phyloP scores from a whole-genome alignment of 1,284 basidiomycete genomes.

The Leccinum fuscescens region DNA sequence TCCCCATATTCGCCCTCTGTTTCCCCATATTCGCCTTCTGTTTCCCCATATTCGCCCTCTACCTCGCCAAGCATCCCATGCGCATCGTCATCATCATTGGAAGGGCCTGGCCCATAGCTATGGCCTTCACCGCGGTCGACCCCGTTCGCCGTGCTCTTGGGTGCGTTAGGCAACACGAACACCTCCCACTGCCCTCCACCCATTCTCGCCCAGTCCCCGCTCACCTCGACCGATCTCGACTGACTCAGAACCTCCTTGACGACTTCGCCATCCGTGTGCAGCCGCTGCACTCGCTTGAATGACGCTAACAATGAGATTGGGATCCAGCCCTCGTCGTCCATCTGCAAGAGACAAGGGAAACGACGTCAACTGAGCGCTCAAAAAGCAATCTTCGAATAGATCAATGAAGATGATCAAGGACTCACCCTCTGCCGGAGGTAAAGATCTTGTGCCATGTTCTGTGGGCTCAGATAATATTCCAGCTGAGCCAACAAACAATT shows the following conservation, averaged over 20 bases:
- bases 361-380: conserved; percentile 3
- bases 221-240: conserved; percentile 74
- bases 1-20: conserved; percentile 25
- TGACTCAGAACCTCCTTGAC: conserved; percentile 72
- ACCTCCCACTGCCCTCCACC: conserved; percentile 52
- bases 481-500: conserved; percentile 76
- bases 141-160: conserved; percentile 39
- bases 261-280: conserved; percentile 65
- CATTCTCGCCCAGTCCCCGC: conserved; percentile 67
- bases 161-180: conserved; percentile 74
- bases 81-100: neutral
- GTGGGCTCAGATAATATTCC: conserved; percentile 86
- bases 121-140: neutral
- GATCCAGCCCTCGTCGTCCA: conserved; percentile 90
- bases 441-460: conserved; percentile 84
- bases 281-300: conserved; percentile 78
- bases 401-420: conserved; percentile 4
- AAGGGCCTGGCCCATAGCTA: neutral
- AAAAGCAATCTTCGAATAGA: neutral
- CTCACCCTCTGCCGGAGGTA: conserved; percentile 75
- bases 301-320: conserved; percentile 77
- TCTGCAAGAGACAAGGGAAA: conserved; percentile 47
- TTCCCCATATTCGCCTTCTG: conserved; percentile 24
- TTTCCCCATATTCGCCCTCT: conserved; percentile 25
- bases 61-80: conserved; percentile 9